A percentile compares a stretch with the other conserved stretches of the same genome.
Evolutionary conservation across 2,329 filamentous ascomycete genomes (phyloP).

Genomic region (Talaromyces albobiverticillius): DNA sequence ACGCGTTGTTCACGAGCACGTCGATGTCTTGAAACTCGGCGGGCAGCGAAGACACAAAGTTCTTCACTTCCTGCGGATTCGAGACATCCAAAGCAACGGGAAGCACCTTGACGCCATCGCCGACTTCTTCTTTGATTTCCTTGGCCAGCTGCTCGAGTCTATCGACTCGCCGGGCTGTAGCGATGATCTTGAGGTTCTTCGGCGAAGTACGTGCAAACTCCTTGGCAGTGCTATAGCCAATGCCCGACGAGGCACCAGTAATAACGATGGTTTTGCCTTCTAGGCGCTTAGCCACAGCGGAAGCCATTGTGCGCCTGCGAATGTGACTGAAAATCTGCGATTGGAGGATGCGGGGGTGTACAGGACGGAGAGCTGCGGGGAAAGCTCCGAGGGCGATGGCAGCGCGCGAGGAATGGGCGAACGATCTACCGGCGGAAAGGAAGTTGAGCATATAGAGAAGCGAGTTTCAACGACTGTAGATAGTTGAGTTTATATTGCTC

Average conservation of each 20-base stretch:
- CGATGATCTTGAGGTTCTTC: slow-evolving; percentile 73
- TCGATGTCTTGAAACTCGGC: slow-evolving; percentile 81
- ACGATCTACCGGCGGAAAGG: slow-evolving; percentile 1
- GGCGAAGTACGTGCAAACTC: slow-evolving; percentile 89
- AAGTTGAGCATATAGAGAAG: slow-evolving; percentile 7
- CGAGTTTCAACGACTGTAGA: not conserved
- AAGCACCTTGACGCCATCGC: slow-evolving; percentile 75
- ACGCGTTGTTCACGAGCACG: slow-evolving; percentile 95
- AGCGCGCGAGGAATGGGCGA: not conserved
- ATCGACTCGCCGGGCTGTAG: slow-evolving; percentile 86
- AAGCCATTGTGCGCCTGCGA: slow-evolving; percentile 54
- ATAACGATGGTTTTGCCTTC: slow-evolving; percentile 89
- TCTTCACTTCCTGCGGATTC: slow-evolving; percentile 68
- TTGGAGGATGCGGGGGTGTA: not conserved
- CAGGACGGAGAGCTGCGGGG: slow-evolving; percentile 1
- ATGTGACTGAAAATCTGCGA: slow-evolving; percentile 1
- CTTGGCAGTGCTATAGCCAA: slow-evolving; percentile 71
- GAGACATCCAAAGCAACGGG: slow-evolving; percentile 85
- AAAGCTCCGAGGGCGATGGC: slow-evolving; percentile 7
- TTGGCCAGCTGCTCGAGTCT: slow-evolving; percentile 70
- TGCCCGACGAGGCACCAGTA: slow-evolving; percentile 90
- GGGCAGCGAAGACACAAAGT: slow-evolving; percentile 71
- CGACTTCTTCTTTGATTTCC: slow-evolving; percentile 73
- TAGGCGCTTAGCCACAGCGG: slow-evolving; percentile 76
- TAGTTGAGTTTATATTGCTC: not conserved